phyloP scores from a whole-genome alignment of 305 asterid genomes.

The Withania somnifera region DNA sequence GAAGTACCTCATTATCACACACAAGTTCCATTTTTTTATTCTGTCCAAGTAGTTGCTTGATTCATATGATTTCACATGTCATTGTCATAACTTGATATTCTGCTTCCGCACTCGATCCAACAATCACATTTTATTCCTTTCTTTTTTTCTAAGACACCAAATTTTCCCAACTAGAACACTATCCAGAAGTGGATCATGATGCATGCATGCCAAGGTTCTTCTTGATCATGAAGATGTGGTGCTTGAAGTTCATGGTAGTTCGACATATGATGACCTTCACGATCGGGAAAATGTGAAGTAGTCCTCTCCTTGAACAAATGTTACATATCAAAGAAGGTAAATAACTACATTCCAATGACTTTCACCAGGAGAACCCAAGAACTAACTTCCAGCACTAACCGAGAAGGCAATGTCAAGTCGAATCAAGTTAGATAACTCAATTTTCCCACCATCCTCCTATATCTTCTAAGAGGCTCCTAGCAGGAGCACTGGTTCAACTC shows the following conservation, averaged over 20 bases:
- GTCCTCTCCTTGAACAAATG: not conserved
- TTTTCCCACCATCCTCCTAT: not conserved
- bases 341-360: not conserved
- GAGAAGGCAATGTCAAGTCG: not conserved
- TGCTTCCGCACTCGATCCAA: not conserved
- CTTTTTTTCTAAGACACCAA: not conserved
- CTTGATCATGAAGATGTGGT: no score
- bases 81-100: not conserved
- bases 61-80: not conserved
- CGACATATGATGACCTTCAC: no score
- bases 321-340: not conserved
- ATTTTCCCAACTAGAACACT: not conserved
- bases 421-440: not conserved
- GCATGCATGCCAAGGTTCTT: no score
- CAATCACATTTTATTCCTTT: not conserved
- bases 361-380: not conserved
- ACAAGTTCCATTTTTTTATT: not conserved
- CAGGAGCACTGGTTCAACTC: not conserved
- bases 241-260: no score
- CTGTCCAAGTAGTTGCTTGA: not conserved
- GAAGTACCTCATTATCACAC: not conserved
- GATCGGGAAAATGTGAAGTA: no score
- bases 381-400: not conserved
- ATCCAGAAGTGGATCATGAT: not conserved
- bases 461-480: not conserved